Evolutionary conservation across 306 rosid species (phyloP).

Genomic region (Quercus bicolor): DNA sequence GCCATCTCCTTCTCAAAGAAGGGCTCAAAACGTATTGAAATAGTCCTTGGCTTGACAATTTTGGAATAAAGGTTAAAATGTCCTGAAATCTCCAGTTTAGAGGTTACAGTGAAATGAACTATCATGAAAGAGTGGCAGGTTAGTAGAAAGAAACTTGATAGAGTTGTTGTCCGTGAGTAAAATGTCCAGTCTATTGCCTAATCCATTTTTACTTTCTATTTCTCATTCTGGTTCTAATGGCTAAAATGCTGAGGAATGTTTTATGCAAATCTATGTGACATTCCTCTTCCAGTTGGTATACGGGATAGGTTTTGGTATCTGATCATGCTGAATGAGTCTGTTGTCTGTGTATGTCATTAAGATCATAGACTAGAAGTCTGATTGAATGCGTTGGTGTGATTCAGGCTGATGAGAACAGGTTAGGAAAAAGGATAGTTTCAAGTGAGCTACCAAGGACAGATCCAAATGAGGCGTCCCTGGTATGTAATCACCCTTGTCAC

Average conservation of each 20-base stretch:
- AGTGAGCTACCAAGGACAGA: conserved; percentile 25
- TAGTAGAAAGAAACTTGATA: background rate
- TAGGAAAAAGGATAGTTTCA: conserved; percentile 20
- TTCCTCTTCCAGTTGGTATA: background rate
- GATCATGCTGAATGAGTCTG: conserved; percentile 1
- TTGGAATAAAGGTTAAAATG: background rate
- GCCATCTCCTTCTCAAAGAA: background rate
- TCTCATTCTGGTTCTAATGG: background rate
- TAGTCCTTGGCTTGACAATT: background rate
- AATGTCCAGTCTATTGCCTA: background rate
- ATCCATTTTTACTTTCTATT: background rate
- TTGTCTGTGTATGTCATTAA: background rate
- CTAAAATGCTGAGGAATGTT: background rate
- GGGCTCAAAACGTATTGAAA: background rate
- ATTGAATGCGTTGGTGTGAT: conserved; percentile 28
- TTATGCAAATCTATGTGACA: background rate
- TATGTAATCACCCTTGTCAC: conserved; percentile 28
- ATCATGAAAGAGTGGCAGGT: background rate
- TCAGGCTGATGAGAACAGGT: conserved; percentile 33
- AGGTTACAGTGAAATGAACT: background rate
- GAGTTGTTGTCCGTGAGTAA: background rate
- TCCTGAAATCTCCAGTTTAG: background rate
- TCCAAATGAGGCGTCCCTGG: conserved; percentile 26
- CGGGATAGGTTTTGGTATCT: background rate
- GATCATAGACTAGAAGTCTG: conserved; percentile 14